Conservation (phyloP, 148 eudicot species). For the Amaranthus cruentus region DNA sequence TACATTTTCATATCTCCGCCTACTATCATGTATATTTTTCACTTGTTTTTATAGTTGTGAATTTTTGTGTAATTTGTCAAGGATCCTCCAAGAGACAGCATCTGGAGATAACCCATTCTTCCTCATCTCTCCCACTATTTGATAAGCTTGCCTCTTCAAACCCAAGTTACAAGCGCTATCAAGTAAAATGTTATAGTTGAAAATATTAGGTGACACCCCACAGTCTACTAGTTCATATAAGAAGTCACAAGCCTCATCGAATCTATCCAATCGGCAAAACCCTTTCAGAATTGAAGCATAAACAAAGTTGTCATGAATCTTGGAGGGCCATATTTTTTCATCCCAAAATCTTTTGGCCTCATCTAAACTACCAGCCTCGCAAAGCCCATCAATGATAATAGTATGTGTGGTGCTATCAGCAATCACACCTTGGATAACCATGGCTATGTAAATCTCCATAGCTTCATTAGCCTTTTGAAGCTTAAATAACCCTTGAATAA, state of each 20-base stretch:
- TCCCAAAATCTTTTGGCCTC: conserved; percentile 74
- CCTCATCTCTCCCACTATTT: conserved; percentile 82
- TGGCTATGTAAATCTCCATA: conserved; percentile 42
- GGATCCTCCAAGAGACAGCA: conserved; percentile 77
- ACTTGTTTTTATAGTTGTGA: conserved; percentile 3
- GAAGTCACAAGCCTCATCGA: conserved; percentile 73
- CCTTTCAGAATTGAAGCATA: conserved; percentile 80
- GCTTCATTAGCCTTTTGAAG: conserved; percentile 46
- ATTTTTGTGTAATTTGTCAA: conserved; percentile 54
- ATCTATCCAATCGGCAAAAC: conserved; percentile 50
- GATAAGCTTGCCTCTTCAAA: conserved; percentile 76
- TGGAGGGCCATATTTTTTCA: conserved; percentile 75
- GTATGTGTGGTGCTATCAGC: conserved; percentile 64
- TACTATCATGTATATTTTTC: neutral
- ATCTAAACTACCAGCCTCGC: conserved; percentile 39
- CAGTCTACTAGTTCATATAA: conserved; percentile 78
- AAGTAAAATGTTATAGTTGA: conserved; percentile 70
- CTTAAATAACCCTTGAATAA: conserved; percentile 60
- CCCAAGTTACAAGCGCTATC: conserved; percentile 65
- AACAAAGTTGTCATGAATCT: conserved; percentile 64
- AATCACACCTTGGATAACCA: conserved; percentile 42
- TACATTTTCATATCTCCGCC: neutral
- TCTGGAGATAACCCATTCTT: conserved; percentile 81
- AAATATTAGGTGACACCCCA: conserved; percentile 55
- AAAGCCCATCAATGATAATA: conserved; percentile 63